Evolutionary conservation across 495 filamentous ascomycete genomes (phyloP), one percentile per base, ranked within the genome.

Genomic region (Penicilliopsis zonata): DNA sequence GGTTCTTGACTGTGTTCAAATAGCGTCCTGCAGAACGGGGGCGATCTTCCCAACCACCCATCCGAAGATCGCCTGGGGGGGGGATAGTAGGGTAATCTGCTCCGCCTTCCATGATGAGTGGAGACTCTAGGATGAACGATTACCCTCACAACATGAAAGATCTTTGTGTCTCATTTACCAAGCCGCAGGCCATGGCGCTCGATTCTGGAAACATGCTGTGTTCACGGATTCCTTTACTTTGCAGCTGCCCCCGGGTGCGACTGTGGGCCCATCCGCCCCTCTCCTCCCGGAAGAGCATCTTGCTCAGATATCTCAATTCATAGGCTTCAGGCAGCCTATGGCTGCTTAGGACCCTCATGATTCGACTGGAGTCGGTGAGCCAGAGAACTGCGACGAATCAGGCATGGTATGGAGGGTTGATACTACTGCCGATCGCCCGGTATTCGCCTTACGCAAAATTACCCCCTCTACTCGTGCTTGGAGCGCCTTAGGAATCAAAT

Each of bases 371-470:
- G 49, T 61, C 55, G 53, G 55, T 59, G 53, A 57, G 51, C 44
- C 34, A 41, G 37, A 37, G 38, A 41, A 37, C 45, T 41, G 20
- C 34, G 36, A 28, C 26, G 15, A 14, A n/a, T 23, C 25, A 25
- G 25, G 28, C 24, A 42, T 39, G 51, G 23, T 38, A 46, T 47
- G 35, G 28, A 52, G 41, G n/a, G n/a, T n/a, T n/a, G n/a, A n/a
- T n/a, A n/a, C n/a, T n/a, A 34, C 30, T 45, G 46, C 40, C 46
- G 58, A 56, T 57, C 53, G 50, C 36, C 43, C 50, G 50, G 49
- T 52, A 42, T 35, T 34, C 37, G 18, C 38, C 36, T 45, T 41
- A 54, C 55, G 49, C 46, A 49, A 47, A 44, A 41, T n/a, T n/a
- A n/a, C n/a, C n/a, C n/a, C 34, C 23, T 23, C 25, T 43, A 41